These are phyloP conservation scores for Tetragonia tetragonoides DNA, from an alignment of 148 eudicot species.

Conservation along the genomic window DNA sequence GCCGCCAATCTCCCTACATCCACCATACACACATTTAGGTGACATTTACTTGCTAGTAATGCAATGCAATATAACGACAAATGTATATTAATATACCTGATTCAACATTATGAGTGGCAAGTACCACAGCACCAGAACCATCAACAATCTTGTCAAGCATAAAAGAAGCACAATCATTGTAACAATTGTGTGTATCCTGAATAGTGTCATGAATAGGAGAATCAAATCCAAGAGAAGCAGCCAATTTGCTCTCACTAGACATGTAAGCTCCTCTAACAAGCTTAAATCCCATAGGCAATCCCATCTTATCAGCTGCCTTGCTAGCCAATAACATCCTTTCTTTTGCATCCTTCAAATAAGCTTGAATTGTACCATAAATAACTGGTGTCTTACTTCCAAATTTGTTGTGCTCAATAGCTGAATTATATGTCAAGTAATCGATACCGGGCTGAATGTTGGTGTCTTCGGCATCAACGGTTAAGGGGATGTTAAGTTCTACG, in stretches of 20 bases:
- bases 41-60: too few species aligned
- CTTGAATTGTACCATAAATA: constrained; percentile 54
- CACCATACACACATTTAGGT: background rate
- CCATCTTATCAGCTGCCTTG: constrained; percentile 47
- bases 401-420: constrained; percentile 45
- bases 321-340: constrained; percentile 41
- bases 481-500: constrained; percentile 56
- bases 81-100: constrained; percentile 39
- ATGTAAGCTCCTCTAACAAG: constrained; percentile 78
- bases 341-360: constrained; percentile 58
- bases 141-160: constrained; percentile 50
- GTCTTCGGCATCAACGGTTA: constrained; percentile 88
- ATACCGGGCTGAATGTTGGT: constrained; percentile 74
- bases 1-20: constrained; percentile 52
- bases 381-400: constrained; percentile 32
- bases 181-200: constrained; percentile 54
- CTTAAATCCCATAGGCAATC: constrained; percentile 61
- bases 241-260: constrained; percentile 50
- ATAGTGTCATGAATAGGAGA: constrained; percentile 60
- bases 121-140: constrained; percentile 52
- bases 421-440: constrained; percentile 73
- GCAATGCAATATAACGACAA: too few species aligned
- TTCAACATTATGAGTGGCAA: constrained; percentile 73
- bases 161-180: constrained; percentile 54
- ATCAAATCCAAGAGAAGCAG: constrained; percentile 47